These are phyloP conservation scores for Huntiella decipiens DNA, from an alignment of 2,329 filamentous ascomycete genomes.

Conservation along the genomic window DNA sequence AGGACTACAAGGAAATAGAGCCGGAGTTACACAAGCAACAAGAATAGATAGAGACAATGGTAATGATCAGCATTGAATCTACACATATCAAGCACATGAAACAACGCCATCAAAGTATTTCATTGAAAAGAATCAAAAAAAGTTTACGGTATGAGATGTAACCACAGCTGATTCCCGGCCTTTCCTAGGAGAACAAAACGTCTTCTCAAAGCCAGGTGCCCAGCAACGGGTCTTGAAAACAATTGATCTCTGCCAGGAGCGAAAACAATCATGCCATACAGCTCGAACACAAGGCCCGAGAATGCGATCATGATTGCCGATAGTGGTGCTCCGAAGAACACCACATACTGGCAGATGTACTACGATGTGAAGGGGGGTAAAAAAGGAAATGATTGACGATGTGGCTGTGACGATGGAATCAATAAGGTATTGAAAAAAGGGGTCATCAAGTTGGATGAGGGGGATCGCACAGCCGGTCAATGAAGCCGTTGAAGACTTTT, in stretches of 20 bases:
- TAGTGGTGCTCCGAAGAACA: conserved; percentile 17
- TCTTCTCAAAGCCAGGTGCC: conserved; percentile 35
- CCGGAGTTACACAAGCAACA: too few species aligned
- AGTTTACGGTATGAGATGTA: conserved; percentile 20
- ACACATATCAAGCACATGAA: not conserved
- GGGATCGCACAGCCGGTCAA: too few species aligned
- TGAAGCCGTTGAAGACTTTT: too few species aligned
- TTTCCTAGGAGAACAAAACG: conserved; percentile 34
- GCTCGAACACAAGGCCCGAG: conserved; percentile 3
- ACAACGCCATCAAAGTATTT: not conserved
- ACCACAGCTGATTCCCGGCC: conserved; percentile 41
- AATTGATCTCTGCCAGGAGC: conserved; percentile 33
- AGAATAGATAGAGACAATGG: too few species aligned
- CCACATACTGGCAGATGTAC: conserved; percentile 12
- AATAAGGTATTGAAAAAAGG: too few species aligned
- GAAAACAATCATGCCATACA: conserved; percentile 31
- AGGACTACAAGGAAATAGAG: too few species aligned
- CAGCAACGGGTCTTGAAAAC: conserved; percentile 30
- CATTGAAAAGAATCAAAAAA: not conserved
- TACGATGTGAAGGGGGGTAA: not conserved
- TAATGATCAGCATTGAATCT: not conserved
- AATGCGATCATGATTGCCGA: conserved; percentile 31
- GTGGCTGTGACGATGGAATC: not conserved
- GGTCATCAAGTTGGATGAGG: too few species aligned
- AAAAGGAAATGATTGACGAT: not conserved